Percentiles rank a stretch among this genome's conserved stretches.
Conservation (phyloP, 2,329 filamentous ascomycete species). For the Ascochyta lentis region DNA sequence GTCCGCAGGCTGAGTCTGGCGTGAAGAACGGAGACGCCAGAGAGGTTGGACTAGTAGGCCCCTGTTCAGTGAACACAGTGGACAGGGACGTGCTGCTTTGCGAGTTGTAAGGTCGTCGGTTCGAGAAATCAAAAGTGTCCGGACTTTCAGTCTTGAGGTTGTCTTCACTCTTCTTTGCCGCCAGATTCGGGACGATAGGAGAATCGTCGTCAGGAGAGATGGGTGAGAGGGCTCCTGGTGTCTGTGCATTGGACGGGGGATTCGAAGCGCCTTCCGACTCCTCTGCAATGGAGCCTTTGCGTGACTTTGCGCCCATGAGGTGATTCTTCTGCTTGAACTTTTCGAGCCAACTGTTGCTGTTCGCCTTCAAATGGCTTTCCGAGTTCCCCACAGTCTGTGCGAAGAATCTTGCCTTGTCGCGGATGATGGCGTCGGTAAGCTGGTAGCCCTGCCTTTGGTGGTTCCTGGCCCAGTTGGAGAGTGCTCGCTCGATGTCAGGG, state of each 20-base stretch:
- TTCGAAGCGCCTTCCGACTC: slow-evolving; percentile 71
- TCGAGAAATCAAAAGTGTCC: slow-evolving; percentile 65
- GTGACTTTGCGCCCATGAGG: slow-evolving; percentile 60
- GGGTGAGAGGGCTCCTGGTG: slow-evolving; percentile 73
- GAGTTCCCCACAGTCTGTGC: slow-evolving; percentile 73
- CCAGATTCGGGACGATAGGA: slow-evolving; percentile 70
- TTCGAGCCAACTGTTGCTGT: slow-evolving; percentile 83
- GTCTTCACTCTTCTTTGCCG: slow-evolving; percentile 71
- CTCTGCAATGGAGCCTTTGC: slow-evolving; percentile 65
- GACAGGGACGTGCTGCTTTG: slow-evolving; percentile 71
- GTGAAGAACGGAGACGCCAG: slow-evolving; percentile 80
- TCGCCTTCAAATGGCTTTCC: slow-evolving; percentile 73
- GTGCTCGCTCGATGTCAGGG: slow-evolving; percentile 88
- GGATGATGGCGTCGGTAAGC: slow-evolving; percentile 80
- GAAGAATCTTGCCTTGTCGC: slow-evolving; percentile 84
- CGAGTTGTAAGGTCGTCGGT: slow-evolving; percentile 70
- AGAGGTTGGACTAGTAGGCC: slow-evolving; percentile 74
- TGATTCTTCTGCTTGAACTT: slow-evolving; percentile 94
- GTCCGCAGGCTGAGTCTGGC: slow-evolving; percentile 70
- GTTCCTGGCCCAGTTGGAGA: slow-evolving; percentile 86
- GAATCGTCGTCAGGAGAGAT: slow-evolving; percentile 73
- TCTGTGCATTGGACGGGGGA: slow-evolving; percentile 64
- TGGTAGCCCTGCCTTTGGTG: slow-evolving; percentile 76
- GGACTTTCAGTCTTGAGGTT: slow-evolving; percentile 65
- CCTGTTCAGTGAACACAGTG: slow-evolving; percentile 71